Percentiles rank a stretch among this genome's conserved stretches.
phyloP scores from a whole-genome alignment of 495 filamentous ascomycete species.

The Penicillium macrosclerotiorum region DNA sequence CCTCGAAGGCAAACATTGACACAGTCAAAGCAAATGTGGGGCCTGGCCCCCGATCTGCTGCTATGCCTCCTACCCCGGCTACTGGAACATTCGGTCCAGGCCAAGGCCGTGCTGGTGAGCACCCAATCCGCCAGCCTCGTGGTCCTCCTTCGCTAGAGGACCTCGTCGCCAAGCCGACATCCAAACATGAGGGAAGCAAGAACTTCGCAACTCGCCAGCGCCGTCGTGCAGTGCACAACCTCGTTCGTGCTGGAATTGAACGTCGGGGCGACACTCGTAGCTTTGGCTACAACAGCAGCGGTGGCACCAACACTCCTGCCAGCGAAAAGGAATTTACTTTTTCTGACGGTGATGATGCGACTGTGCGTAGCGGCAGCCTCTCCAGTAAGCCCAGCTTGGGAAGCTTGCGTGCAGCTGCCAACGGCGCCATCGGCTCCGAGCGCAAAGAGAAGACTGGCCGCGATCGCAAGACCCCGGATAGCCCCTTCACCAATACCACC shows the following conservation, averaged over 20 bases:
- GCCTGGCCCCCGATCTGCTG: constrained; percentile 72
- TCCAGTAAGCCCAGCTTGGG: constrained; percentile 77
- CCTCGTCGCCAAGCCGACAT: constrained; percentile 83
- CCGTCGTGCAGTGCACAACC: constrained; percentile 83
- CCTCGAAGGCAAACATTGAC: constrained; percentile 55
- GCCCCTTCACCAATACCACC: constrained; percentile 42
- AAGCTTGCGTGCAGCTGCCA: constrained; percentile 73
- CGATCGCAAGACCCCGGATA: constrained; percentile 55
- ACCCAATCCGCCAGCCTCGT: constrained; percentile 89
- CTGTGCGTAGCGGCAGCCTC: constrained; percentile 75
- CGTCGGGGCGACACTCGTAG: constrained; percentile 68
- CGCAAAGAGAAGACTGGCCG: constrained; percentile 62
- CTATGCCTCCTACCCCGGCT: constrained; percentile 75
- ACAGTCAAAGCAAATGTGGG: constrained; percentile 55
- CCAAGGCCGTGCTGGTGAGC: constrained; percentile 88
- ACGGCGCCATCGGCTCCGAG: constrained; percentile 84
- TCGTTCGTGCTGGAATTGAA: constrained; percentile 86
- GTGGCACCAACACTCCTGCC: constrained; percentile 82
- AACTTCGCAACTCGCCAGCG: constrained; percentile 96
- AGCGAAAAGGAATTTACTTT: constrained; percentile 83
- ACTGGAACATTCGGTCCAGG: constrained; percentile 91
- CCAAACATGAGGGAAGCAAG: constrained; percentile 95
- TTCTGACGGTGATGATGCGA: constrained; percentile 80
- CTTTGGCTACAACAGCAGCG: constrained; percentile 56
- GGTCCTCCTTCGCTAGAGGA: constrained; percentile 92